Conservation (phyloP, 345 rosid species). For the Sonneratia alba region DNA sequence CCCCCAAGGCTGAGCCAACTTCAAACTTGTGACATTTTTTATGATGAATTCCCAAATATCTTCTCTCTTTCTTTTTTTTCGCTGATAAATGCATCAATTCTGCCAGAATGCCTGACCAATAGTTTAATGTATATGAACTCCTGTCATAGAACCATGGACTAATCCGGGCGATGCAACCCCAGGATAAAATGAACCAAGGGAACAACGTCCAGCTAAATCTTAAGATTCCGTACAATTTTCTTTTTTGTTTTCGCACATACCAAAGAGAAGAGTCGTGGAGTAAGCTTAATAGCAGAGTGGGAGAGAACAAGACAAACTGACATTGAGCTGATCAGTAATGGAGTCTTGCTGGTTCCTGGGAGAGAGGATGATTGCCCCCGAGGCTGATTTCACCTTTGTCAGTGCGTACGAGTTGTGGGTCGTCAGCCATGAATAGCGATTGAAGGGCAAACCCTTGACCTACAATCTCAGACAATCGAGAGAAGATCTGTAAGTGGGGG, state of each 20-base stretch:
- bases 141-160: not conserved
- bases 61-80: not conserved
- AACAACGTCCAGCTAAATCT: too few species aligned
- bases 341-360: constrained; percentile 81
- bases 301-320: constrained; percentile 18
- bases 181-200: not conserved
- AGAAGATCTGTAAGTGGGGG: not conserved
- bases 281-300: not conserved
- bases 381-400: constrained; percentile 37
- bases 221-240: too few species aligned
- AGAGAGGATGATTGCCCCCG: constrained; percentile 46
- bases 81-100: not conserved
- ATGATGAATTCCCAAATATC: not conserved
- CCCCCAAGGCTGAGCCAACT: not conserved
- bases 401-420: constrained; percentile 78
- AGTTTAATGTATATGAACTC: too few species aligned
- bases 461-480: constrained; percentile 4
- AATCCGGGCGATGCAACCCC: not conserved
- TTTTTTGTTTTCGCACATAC: too few species aligned
- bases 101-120: not conserved
- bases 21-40: not conserved
- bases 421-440: constrained; percentile 91
- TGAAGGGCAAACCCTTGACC: constrained; percentile 63
- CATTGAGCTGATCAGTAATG: constrained; percentile 65
- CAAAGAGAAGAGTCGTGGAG: not conserved